Evolutionary conservation across 192 early-diverging fungal genomes (phyloP).

Genomic region (Mortierella alpina): DNA sequence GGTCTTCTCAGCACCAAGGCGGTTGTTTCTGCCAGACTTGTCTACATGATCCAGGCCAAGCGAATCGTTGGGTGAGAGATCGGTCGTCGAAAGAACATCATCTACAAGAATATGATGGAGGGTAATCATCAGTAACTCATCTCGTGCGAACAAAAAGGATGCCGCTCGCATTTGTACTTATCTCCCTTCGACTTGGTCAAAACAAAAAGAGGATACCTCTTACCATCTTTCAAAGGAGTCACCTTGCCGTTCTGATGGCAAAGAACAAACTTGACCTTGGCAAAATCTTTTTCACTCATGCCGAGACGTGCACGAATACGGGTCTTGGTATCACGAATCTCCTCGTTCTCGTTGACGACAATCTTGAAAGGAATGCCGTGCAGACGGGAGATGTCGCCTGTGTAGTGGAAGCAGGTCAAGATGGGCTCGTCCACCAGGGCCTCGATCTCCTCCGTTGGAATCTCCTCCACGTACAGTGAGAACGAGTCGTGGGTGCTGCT

Average conservation of each 20-base stretch:
- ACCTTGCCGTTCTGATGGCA: neutral
- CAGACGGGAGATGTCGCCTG: conserved; percentile 69
- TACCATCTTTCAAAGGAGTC: conserved; percentile 39
- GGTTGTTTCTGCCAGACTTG: conserved; percentile 49
- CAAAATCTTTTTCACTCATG: conserved; percentile 87
- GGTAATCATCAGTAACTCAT: neutral
- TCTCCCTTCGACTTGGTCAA: neutral
- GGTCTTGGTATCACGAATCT: conserved; percentile 67
- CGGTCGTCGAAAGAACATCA: conserved; percentile 34
- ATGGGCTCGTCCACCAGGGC: conserved; percentile 46
- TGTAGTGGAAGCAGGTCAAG: conserved; percentile 84
- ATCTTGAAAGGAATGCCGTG: conserved; percentile 92
- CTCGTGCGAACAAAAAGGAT: neutral
- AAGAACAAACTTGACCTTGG: conserved; percentile 68
- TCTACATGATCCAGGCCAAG: conserved; percentile 64
- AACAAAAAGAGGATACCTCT: neutral
- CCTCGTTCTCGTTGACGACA: conserved; percentile 60
- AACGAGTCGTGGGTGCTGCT: conserved; percentile 53
- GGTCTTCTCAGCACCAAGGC: conserved; percentile 40
- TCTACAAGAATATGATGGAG: conserved; percentile 18
- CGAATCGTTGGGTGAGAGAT: conserved; percentile 29
- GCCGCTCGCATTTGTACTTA: too few relatives aligned
- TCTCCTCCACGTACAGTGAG: conserved; percentile 70
- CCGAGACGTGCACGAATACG: conserved; percentile 78
- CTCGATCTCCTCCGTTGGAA: conserved; percentile 60